Percentiles rank a stretch among this genome's conserved stretches.
These are phyloP conservation scores for Mycena pura DNA, from an alignment of 768 basidiomycete genomes.

Conservation along the genomic window DNA sequence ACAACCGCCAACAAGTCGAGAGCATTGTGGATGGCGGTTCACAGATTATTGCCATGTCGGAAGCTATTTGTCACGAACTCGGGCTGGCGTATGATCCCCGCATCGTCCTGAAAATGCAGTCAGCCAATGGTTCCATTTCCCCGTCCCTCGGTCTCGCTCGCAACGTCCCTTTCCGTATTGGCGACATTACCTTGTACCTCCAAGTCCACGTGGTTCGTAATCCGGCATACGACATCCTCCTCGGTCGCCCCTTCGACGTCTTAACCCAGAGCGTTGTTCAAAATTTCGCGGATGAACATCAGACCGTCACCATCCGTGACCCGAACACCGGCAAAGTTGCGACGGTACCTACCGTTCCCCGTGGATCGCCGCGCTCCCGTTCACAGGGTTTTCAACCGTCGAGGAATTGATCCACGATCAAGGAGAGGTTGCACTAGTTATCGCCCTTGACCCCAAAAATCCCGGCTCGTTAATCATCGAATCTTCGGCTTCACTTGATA, in stretches of 20 bases:
- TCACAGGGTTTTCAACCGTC: background rate
- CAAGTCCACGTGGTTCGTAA: conserved; percentile 10
- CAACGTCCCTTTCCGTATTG: no score
- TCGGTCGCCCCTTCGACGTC: conserved; percentile 14
- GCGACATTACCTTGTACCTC: background rate
- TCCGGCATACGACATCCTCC: conserved; percentile 11
- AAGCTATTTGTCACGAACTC: conserved; percentile 17
- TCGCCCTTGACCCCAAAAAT: no score
- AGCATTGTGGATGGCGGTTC: conserved; percentile 31
- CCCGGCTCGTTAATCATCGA: no score
- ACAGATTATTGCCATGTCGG: no score
- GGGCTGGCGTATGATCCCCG: background rate
- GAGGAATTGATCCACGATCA: no score
- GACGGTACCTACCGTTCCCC: background rate
- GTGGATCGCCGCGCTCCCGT: background rate
- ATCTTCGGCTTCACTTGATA: no score
- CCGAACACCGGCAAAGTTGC: background rate
- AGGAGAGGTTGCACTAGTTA: no score
- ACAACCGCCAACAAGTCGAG: background rate
- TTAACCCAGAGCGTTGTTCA: background rate
- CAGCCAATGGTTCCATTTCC: background rate
- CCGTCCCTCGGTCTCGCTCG: no score
- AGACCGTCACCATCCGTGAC: background rate
- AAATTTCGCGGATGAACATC: background rate
- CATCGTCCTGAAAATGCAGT: background rate